These are phyloP conservation scores for Pleurotus salmoneostramineus DNA, from an alignment of 768 basidiomycete species.

Conservation along the genomic window DNA sequence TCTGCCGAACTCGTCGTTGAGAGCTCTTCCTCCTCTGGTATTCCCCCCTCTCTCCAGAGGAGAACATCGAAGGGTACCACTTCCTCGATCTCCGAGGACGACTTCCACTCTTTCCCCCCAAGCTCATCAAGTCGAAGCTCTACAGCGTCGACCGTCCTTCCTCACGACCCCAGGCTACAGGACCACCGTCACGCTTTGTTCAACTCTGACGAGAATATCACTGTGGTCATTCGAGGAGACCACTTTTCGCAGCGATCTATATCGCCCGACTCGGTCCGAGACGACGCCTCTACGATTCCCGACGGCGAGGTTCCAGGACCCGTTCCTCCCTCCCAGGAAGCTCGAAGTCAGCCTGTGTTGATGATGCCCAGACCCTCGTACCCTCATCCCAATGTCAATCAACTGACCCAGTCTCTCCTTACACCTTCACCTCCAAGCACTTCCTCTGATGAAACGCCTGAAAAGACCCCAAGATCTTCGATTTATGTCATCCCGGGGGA, in stretches of 20 bases:
- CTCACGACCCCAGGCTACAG: not conserved
- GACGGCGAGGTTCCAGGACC: not conserved
- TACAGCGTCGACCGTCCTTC: not conserved
- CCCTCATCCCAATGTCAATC: not conserved
- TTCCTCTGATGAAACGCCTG: not conserved
- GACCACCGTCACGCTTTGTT: not conserved
- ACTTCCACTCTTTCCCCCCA: constrained; percentile 2
- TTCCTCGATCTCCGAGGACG: not conserved
- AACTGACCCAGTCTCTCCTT: not conserved
- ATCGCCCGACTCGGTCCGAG: not conserved
- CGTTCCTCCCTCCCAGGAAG: not conserved
- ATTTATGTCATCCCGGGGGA: constrained; percentile 4
- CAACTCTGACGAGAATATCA: constrained; percentile 6
- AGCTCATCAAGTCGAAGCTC: constrained; percentile 1
- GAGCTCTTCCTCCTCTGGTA: not conserved
- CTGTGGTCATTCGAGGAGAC: constrained; percentile 4
- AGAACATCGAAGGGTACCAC: not conserved
- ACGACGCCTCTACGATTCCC: not conserved
- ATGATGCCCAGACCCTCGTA: constrained; percentile 2
- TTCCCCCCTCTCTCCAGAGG: not conserved
- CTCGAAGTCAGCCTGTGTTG: not conserved
- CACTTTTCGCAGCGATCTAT: not conserved
- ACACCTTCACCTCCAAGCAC: not conserved
- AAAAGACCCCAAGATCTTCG: not conserved
- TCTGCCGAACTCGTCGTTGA: not conserved